Conservation (phyloP, 306 rosid species). For the Fagus crenata region DNA sequence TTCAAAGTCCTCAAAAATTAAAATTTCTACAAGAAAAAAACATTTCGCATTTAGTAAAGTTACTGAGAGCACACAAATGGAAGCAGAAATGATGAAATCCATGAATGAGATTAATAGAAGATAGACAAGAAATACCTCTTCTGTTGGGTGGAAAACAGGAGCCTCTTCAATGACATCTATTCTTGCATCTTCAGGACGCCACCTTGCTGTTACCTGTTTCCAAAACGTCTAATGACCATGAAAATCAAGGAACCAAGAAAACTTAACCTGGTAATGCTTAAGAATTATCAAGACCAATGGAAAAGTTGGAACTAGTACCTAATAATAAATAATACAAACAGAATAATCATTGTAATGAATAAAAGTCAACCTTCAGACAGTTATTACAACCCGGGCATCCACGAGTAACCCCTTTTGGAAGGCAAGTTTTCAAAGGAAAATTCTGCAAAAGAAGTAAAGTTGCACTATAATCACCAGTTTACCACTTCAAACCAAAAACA, state of each 20-base stretch:
- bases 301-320: slow-evolving; percentile 28
- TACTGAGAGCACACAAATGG: slow-evolving; percentile 21
- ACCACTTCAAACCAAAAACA: neutral
- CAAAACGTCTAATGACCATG: slow-evolving; percentile 25
- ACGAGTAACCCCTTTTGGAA: slow-evolving; percentile 55
- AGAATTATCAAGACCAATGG: slow-evolving; percentile 22
- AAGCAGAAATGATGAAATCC: slow-evolving; percentile 24
- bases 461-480: neutral
- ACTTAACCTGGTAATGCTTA: slow-evolving; percentile 7
- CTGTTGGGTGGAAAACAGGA: slow-evolving; percentile 72
- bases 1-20: slow-evolving; percentile 25
- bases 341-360: slow-evolving; percentile 21
- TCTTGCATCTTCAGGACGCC: slow-evolving; percentile 73
- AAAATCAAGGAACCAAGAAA: slow-evolving; percentile 7
- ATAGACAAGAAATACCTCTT: slow-evolving; percentile 56
- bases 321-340: slow-evolving; percentile 18
- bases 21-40: slow-evolving; percentile 19
- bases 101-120: slow-evolving; percentile 10
- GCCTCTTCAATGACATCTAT: slow-evolving; percentile 57
- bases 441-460: slow-evolving; percentile 40
- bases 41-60: slow-evolving; percentile 22
- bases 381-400: slow-evolving; percentile 68
- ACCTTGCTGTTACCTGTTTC: slow-evolving; percentile 77
- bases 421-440: slow-evolving; percentile 37
- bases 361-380: slow-evolving; percentile 55